Evolutionary conservation across 192 early-diverging fungal genomes (phyloP).

Genomic region (Linnemannia exigua): DNA sequence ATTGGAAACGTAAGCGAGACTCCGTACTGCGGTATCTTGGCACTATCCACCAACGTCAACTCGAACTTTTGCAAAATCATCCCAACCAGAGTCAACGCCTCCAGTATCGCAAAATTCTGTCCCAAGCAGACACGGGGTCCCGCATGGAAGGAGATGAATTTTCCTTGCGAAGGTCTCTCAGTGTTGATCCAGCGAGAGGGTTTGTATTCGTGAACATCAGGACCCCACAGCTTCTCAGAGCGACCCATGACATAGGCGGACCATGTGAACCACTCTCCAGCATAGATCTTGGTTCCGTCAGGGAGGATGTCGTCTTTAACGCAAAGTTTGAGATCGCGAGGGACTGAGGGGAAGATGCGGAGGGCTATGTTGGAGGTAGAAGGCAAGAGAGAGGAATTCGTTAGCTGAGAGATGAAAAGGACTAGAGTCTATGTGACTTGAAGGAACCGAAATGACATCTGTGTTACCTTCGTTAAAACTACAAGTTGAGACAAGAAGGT

Average conservation of each 20-base stretch:
- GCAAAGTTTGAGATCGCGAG: constrained; percentile 63
- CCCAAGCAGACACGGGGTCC: constrained; percentile 57
- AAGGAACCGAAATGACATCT: too few relatives aligned
- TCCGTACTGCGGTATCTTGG: constrained; percentile 21
- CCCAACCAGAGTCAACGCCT: constrained; percentile 36
- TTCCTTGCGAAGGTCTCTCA: constrained; percentile 34
- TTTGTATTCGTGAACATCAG: constrained; percentile 67
- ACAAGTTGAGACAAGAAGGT: too few relatives aligned
- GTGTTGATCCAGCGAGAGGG: constrained; percentile 72
- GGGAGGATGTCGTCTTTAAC: constrained; percentile 71
- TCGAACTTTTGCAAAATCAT: constrained; percentile 36
- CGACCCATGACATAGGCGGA: constrained; percentile 69
- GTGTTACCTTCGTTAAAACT: too few relatives aligned
- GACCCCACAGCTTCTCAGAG: constrained; percentile 67
- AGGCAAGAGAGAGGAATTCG: too few relatives aligned
- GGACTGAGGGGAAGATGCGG: constrained; percentile 26
- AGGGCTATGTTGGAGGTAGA: constrained; percentile 2
- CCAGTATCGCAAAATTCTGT: constrained; percentile 55
- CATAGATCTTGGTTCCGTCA: constrained; percentile 69
- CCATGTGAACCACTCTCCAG: constrained; percentile 65
- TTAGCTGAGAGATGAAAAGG: too few relatives aligned
- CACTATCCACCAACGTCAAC: constrained; percentile 42
- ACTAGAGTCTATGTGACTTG: too few relatives aligned
- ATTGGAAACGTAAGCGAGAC: constrained; percentile 51
- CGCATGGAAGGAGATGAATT: constrained; percentile 37